These are phyloP conservation scores for Beauveria caledonica DNA, from an alignment of 2,329 filamentous ascomycete species.

Conservation along the genomic window DNA sequence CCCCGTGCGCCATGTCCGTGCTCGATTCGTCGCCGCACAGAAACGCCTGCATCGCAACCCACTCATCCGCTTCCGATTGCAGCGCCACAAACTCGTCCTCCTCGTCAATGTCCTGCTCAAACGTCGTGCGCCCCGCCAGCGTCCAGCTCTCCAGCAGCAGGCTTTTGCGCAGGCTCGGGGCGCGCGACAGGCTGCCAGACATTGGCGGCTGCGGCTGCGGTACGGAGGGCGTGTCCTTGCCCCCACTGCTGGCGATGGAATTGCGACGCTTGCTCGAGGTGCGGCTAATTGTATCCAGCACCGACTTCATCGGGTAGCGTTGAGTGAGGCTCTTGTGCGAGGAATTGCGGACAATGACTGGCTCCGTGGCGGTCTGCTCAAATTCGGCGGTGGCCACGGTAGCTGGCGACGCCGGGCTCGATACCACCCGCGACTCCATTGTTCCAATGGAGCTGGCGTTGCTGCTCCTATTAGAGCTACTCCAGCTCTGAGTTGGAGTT, in stretches of 20 bases:
- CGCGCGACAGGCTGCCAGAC: background rate
- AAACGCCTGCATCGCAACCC: constrained; percentile 29
- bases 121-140: constrained; percentile 6
- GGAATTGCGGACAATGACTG: constrained; percentile 10
- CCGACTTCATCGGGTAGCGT: constrained; percentile 9
- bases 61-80: constrained; percentile 25
- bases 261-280: constrained; percentile 4
- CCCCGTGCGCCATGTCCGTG: constrained; percentile 15
- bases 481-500: background rate
- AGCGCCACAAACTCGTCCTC: constrained; percentile 19
- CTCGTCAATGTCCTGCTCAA: constrained; percentile 16
- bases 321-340: constrained; percentile 11
- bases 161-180: constrained; percentile 14
- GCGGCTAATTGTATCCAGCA: constrained; percentile 6
- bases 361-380: background rate
- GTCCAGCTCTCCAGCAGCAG: constrained; percentile 15
- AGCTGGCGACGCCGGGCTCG: background rate
- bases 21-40: constrained; percentile 20
- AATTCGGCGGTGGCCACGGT: background rate
- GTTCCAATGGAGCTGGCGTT: background rate
- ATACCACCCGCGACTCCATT: background rate
- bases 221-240: constrained; percentile 5
- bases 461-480: constrained; percentile 2
- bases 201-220: constrained; percentile 1
- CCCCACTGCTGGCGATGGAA: background rate